Base-by-base conservation (phyloP, 1,284 basidiomycete species). In the Butyriboletus appendiculatus region DNA sequence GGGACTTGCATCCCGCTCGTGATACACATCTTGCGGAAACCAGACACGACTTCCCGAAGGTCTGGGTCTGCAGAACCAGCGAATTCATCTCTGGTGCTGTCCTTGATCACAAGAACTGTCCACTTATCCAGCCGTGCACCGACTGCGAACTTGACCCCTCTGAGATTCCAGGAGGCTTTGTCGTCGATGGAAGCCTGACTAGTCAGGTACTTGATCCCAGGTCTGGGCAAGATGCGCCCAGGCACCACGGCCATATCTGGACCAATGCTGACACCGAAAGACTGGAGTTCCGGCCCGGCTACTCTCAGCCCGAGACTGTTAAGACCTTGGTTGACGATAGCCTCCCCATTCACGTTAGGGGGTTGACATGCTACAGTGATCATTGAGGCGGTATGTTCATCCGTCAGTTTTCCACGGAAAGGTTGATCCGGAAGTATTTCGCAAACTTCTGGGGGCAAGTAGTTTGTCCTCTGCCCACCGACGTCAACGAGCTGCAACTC, bases 221-320 rank as follows among this genome's bases (percentile, higher is more conserved):
- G 90, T 14, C 79, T 68, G 4, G 78, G 71, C 4, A 92, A 76
- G 56, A 90, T 83, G 41, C 89, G 82, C 8, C 84, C 90, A 0
- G 89, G 89, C 12, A 92, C 85, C 20, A 90, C 81, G 2, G 87
- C 77, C 88, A 92, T 91, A 49, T 89, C 75, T 2, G 69, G 72
- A 9, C 82, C 81, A 57, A 92, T 76, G 58, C 65, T 73, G 52
- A 90, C 73, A 1, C 86, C 86, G 64, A 92, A 91, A 2, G 80
- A 75, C 14, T 70, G 69, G 16, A 86, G 75, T 5, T 70, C 59
- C 10, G 80, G 77, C 2, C 71, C 73, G 0, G 77, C 73, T 6
- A 72, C 66, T 24, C 68, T 71, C 66, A 87, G 84, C 1, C 89
- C 90, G 22, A 92, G 81, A 51, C 81, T 76, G 30, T 67, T 59